Evolutionary conservation across 768 basidiomycete species (phyloP), one percentile per base, ranked within the genome.

Genomic region (Obba rivulosa): DNA sequence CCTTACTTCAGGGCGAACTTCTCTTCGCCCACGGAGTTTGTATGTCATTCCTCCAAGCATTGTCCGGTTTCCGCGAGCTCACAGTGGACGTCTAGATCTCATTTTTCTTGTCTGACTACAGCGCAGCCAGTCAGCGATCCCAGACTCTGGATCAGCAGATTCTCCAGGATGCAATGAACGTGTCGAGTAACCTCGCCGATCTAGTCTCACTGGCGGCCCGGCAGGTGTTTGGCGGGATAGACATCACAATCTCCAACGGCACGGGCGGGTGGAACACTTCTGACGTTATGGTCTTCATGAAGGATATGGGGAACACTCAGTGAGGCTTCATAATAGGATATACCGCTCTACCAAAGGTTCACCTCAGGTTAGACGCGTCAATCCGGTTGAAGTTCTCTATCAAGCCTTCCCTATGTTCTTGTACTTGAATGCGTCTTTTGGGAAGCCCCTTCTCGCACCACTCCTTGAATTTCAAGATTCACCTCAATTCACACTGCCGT

Each of bases 341-440:
- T n/a, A 31, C n/a, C 24, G 23, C 31, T 5, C 18, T 41, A 18
- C 7, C 40, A 23, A 21, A n/a, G 11, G 14, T 34, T 23, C 14
- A 17, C 17, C 22, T 31, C 14, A 34, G n/a, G n/a, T 11, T 43
- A 56, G 60, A 13, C 57, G 63, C 3, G 60, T 66, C 10, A 66
- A 60, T 45, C 63, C 67, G 4, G 66, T 68, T 2, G 67, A 68
- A 43, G 56, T 58, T 1, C 52, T 68, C 18, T 66, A 59, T 45
- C 57, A 65, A 1, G 52, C 63, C 9, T 61, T 62, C 34, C 63
- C 67, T 8, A 48, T 61, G 21, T 61, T 60, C 43, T 48, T 67
- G 1, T 66, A 62, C 46, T 28, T 62, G 45, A 68, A 68, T 31
- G 61, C 63, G 3, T 54, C 64, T 8, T 55, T 63, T 34, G 57